Percentiles rank a stretch among this genome's conserved stretches.
Conservation (phyloP, 768 basidiomycete species). For the Royoungia palumana region DNA sequence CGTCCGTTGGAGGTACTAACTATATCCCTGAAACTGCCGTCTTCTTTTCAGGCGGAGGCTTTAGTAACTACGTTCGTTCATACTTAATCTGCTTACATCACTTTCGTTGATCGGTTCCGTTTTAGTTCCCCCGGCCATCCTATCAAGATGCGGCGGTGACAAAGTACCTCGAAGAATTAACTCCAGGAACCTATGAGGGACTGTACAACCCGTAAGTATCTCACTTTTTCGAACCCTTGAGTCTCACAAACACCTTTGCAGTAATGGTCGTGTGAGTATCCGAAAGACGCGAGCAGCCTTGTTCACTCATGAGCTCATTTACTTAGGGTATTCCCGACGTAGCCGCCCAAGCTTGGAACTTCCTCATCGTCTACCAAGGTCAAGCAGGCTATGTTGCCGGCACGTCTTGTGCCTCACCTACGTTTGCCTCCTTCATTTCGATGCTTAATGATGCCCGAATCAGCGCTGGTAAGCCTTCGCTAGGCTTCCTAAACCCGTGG, state of each 20-base stretch:
- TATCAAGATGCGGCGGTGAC: constrained; percentile 50
- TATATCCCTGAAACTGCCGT: constrained; percentile 58
- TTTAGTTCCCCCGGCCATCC: constrained; percentile 49
- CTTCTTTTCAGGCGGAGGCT: constrained; percentile 68
- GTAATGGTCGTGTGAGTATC: constrained; percentile 52
- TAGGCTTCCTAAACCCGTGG: constrained; percentile 70
- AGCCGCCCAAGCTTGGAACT: constrained; percentile 52
- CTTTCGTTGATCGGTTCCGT: neutral
- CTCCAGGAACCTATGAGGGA: constrained; percentile 49
- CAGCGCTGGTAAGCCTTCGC: constrained; percentile 35
- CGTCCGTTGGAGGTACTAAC: constrained; percentile 65
- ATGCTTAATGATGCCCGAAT: constrained; percentile 65
- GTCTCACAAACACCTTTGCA: constrained; percentile 13
- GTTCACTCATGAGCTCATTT: neutral
- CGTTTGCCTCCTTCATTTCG: constrained; percentile 61
- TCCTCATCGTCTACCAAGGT: constrained; percentile 47
- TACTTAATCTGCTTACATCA: neutral
- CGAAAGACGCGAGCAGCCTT: neutral
- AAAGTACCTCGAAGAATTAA: constrained; percentile 43
- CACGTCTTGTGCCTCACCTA: constrained; percentile 63
- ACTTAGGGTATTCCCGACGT: constrained; percentile 61
- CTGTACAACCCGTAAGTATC: constrained; percentile 54
- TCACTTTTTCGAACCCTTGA: neutral
- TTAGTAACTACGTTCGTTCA: constrained; percentile 58
- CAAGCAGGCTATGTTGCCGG: constrained; percentile 43